These are phyloP conservation scores for Corymbia calophylla DNA, from an alignment of 441 rosid species.

Conservation along the genomic window DNA sequence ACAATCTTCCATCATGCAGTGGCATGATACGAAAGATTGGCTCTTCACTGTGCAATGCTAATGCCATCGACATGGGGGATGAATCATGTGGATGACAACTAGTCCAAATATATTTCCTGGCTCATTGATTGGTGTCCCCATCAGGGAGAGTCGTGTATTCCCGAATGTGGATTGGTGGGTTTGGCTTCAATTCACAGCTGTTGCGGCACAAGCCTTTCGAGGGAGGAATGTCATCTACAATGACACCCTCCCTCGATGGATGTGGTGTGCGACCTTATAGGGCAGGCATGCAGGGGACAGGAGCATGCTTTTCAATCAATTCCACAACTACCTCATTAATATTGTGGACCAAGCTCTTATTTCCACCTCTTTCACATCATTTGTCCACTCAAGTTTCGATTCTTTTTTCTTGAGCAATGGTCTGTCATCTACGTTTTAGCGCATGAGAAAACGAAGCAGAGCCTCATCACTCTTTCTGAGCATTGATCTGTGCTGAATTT, in stretches of 20 bases:
- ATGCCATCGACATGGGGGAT: background rate
- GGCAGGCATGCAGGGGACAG: background rate
- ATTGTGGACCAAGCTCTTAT: constrained; percentile 17
- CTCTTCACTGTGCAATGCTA: background rate
- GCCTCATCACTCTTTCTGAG: background rate
- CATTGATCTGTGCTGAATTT: background rate
- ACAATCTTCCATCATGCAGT: background rate
- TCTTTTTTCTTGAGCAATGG: background rate
- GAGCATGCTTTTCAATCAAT: background rate
- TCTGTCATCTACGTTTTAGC: background rate
- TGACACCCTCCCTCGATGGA: background rate
- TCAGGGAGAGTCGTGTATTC: background rate
- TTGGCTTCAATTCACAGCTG: background rate
- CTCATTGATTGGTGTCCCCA: background rate
- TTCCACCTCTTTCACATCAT: background rate
- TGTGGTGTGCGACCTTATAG: background rate
- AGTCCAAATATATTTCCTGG: background rate
- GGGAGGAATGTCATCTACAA: constrained; percentile 4
- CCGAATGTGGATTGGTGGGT: background rate
- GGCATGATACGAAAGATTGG: background rate
- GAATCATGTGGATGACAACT: background rate
- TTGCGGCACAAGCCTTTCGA: background rate
- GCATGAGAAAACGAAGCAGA: background rate
- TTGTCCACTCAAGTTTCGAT: background rate
- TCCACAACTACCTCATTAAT: constrained; percentile 17